These are phyloP conservation scores for Trypanosoma brucei DNA, from an alignment of 208 protist genomes.

Conservation along the genomic window DNA sequence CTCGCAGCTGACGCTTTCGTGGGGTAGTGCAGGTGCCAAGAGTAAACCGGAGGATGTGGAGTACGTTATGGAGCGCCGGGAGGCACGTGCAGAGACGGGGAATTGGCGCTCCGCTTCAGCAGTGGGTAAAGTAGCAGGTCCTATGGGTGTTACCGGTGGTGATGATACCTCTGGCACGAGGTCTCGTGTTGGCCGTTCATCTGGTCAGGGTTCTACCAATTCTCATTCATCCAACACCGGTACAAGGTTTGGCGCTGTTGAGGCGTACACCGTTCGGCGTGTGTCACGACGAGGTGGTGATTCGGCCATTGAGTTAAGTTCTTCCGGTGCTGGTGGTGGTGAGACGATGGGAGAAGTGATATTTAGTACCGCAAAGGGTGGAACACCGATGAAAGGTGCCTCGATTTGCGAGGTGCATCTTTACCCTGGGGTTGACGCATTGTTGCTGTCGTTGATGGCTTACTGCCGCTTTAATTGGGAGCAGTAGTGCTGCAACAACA, in stretches of 20 bases:
- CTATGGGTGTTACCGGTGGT: not conserved
- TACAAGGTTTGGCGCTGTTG: not conserved
- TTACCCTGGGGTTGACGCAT: conserved; percentile 50
- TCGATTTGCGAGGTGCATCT: conserved; percentile 50
- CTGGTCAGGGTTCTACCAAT: not conserved
- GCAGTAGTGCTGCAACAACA: not conserved
- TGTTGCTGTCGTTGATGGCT: conserved; percentile 54
- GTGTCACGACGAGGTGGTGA: conserved; percentile 31
- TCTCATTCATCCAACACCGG: conserved; percentile 9
- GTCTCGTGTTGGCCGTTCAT: not conserved
- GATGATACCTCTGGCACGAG: not conserved
- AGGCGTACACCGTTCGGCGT: conserved; percentile 44
- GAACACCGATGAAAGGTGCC: conserved; percentile 31
- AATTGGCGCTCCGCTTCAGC: not conserved
- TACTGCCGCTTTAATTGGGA: conserved; percentile 66
- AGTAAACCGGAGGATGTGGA: conserved; percentile 19
- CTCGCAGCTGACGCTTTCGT: conserved; percentile 18
- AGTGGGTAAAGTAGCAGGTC: not conserved
- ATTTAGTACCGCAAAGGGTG: conserved; percentile 21
- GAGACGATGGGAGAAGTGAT: conserved; percentile 60
- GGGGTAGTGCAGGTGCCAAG: conserved; percentile 12
- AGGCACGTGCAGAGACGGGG: not conserved
- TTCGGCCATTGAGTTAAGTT: conserved; percentile 13
- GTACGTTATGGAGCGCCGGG: conserved; percentile 16
- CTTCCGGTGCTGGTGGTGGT: conserved; percentile 38